These are phyloP conservation scores for Tolypocladium sp. DNA, from an alignment of 2,329 filamentous ascomycete genomes.

Conservation along the genomic window DNA sequence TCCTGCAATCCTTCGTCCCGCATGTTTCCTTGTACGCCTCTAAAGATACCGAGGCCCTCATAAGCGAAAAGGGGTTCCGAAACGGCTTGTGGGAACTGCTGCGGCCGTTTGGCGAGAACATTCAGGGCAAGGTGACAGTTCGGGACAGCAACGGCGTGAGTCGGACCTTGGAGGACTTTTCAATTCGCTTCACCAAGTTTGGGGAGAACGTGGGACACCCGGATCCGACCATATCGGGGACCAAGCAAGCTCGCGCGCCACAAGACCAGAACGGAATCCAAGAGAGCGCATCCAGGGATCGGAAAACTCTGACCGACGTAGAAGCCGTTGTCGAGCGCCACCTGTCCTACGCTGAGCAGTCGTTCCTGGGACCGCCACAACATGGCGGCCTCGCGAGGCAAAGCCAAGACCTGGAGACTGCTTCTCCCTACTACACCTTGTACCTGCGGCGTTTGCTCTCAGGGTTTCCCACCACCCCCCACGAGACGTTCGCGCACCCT, in stretches of 20 bases:
- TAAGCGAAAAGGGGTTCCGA: constrained; percentile 74
- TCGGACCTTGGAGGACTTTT: constrained; percentile 79
- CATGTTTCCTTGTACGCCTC: constrained; percentile 85
- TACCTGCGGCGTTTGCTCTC: constrained; percentile 81
- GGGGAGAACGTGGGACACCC: constrained; percentile 47
- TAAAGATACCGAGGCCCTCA: constrained; percentile 70
- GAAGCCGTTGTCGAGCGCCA: constrained; percentile 76
- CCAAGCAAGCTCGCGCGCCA: constrained; percentile 25
- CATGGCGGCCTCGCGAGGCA: constrained; percentile 29
- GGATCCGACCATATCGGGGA: constrained; percentile 24
- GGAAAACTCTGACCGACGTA: constrained; percentile 47
- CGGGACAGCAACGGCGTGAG: constrained; percentile 83
- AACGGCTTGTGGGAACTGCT: constrained; percentile 77
- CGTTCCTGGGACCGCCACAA: constrained; percentile 28
- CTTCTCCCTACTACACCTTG: constrained; percentile 75
- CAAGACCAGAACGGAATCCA: constrained; percentile 19
- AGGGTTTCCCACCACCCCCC: constrained; percentile 65
- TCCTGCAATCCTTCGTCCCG: constrained; percentile 80
- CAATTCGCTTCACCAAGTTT: constrained; percentile 73
- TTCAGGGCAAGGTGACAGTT: constrained; percentile 82
- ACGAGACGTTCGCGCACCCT: constrained; percentile 91
- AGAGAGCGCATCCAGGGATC: constrained; percentile 19
- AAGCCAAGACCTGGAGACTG: constrained; percentile 36
- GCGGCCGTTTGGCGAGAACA: constrained; percentile 80
- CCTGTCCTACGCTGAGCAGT: constrained; percentile 63